These are phyloP conservation scores for Cyclotella baltica DNA, from an alignment of 108 stramenopile genomes.

Conservation along the genomic window DNA sequence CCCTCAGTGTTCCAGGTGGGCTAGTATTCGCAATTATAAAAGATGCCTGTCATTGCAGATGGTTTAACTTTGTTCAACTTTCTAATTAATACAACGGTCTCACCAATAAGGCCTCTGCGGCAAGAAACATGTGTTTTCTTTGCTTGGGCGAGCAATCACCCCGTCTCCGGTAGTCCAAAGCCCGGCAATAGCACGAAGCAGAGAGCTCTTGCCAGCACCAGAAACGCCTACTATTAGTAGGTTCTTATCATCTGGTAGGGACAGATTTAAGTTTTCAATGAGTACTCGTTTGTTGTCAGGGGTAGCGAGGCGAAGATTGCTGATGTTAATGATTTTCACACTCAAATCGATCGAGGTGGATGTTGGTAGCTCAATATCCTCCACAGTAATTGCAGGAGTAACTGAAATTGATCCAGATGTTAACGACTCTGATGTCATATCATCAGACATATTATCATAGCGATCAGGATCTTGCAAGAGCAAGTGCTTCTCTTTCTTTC, in stretches of 20 bases:
- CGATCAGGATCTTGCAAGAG: constrained; percentile 17
- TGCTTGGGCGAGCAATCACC: constrained; percentile 64
- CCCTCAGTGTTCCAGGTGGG: constrained; percentile 77
- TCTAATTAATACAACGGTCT: not conserved
- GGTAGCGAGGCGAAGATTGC: constrained; percentile 51
- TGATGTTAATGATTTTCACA: constrained; percentile 46
- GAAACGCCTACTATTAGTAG: constrained; percentile 75
- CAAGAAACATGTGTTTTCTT: constrained; percentile 76
- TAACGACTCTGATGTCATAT: constrained; percentile 1
- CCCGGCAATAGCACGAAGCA: constrained; percentile 85
- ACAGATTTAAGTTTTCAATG: constrained; percentile 54
- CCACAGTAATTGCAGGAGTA: constrained; percentile 11
- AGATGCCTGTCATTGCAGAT: not conserved
- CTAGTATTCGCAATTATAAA: constrained; percentile 14
- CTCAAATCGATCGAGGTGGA: not conserved
- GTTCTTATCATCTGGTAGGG: constrained; percentile 52
- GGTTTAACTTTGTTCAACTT: not conserved
- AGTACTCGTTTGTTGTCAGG: constrained; percentile 65
- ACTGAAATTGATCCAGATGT: constrained; percentile 13
- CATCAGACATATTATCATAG: not conserved
- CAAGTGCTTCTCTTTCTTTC: constrained; percentile 19
- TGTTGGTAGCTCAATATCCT: constrained; percentile 5
- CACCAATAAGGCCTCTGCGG: constrained; percentile 72
- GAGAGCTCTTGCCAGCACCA: constrained; percentile 65
- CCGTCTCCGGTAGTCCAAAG: constrained; percentile 84